phyloP scores from a whole-genome alignment of 257 asterid species.

The Salvia hispanica region DNA sequence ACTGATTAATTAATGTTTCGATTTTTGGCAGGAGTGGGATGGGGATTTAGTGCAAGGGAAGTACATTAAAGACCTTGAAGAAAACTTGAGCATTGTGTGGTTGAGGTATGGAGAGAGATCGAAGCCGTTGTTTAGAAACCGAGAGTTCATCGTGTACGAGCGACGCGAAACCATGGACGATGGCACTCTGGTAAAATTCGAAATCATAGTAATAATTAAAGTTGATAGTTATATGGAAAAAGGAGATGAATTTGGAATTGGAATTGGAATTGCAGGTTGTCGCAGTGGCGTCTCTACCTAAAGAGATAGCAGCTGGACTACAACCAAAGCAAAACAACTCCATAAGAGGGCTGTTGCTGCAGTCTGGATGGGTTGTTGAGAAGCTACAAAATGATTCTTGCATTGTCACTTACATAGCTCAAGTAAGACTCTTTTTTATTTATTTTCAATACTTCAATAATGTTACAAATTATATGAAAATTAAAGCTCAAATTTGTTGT shows the following conservation, averaged over 20 bases:
- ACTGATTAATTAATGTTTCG: no score
- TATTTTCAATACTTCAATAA: not conserved
- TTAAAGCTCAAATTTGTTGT: not conserved
- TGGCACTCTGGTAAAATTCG: slow-evolving; percentile 65
- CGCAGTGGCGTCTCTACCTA: slow-evolving; percentile 96
- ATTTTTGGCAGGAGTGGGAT: slow-evolving; percentile 75
- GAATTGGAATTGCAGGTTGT: slow-evolving; percentile 53
- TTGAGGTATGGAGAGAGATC: slow-evolving; percentile 80
- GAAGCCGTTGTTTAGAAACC: slow-evolving; percentile 83
- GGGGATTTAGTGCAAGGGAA: slow-evolving; percentile 72
- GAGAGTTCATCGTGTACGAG: slow-evolving; percentile 89
- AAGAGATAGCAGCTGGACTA: slow-evolving; percentile 86
- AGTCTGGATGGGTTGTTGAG: slow-evolving; percentile 97
- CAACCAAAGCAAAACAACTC: slow-evolving; percentile 81
- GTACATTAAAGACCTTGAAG: slow-evolving; percentile 78
- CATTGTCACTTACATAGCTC: slow-evolving; percentile 90
- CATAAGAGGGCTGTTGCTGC: slow-evolving; percentile 72
- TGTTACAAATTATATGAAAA: no score
- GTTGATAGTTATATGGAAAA: not conserved
- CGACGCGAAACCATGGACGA: slow-evolving; percentile 94
- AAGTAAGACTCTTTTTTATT: slow-evolving; percentile 42
- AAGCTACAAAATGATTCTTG: slow-evolving; percentile 79
- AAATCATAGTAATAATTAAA: not conserved
- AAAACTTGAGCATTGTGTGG: slow-evolving; percentile 73
- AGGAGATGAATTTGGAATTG: no score